phyloP scores from a whole-genome alignment of 192 early-diverging fungal genomes.

The Physocladia obscura region DNA sequence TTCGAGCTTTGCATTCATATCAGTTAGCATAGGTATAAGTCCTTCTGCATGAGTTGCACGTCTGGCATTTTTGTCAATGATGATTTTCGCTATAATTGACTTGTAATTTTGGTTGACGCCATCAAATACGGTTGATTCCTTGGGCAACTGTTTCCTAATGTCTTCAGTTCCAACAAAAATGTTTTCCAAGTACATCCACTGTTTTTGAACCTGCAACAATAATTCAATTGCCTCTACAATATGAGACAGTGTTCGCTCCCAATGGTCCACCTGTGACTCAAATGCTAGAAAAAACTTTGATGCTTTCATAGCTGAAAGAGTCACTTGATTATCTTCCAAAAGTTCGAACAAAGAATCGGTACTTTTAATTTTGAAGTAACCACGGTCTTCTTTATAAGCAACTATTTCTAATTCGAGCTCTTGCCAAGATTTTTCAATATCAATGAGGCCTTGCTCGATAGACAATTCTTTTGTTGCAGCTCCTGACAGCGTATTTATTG shows the following conservation, averaged over 20 bases:
- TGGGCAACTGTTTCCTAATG: constrained; percentile 60
- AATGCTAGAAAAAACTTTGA: constrained; percentile 58
- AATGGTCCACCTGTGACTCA: constrained; percentile 56
- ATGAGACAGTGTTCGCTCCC: constrained; percentile 55
- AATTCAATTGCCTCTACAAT: constrained; percentile 58
- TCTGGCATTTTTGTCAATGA: constrained; percentile 49
- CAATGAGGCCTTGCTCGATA: constrained; percentile 55
- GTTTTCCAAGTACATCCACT: constrained; percentile 67
- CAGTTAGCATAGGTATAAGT: constrained; percentile 47
- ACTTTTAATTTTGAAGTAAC: constrained; percentile 54
- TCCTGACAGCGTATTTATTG: constrained; percentile 45
- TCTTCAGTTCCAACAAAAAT: constrained; percentile 64
- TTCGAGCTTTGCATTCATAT: constrained; percentile 62
- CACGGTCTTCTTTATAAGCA: constrained; percentile 62
- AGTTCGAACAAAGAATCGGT: constrained; percentile 55
- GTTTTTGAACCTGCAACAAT: constrained; percentile 54
- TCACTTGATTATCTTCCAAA: constrained; percentile 64
- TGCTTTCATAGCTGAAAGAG: constrained; percentile 61
- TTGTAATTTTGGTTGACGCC: constrained; percentile 50
- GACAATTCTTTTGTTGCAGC: constrained; percentile 58
- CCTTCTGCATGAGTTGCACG: constrained; percentile 45
- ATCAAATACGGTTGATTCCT: constrained; percentile 53
- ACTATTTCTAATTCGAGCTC: constrained; percentile 54
- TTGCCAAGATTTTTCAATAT: constrained; percentile 48
- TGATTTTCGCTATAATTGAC: constrained; percentile 46